A percentile compares a stretch with the other conserved stretches of the same genome.
These are phyloP conservation scores for Kwoniella sp. DNA, from an alignment of 768 basidiomycete genomes.

Conservation along the genomic window DNA sequence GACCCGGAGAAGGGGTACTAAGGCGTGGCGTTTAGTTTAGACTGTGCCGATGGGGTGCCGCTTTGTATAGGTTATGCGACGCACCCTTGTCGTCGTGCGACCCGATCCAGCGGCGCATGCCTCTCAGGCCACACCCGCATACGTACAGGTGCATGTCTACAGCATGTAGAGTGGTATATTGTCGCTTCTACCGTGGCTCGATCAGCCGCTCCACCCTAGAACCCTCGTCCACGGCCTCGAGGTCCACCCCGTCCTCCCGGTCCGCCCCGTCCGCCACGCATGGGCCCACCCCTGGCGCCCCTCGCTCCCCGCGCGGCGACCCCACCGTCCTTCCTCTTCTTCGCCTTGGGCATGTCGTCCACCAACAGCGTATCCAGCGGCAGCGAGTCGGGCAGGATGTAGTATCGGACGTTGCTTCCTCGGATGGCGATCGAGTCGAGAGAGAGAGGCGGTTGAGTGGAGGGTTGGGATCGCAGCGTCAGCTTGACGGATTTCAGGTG, in stretches of 20 bases:
- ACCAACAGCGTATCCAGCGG: constrained; percentile 94
- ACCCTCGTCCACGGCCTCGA: constrained; percentile 58
- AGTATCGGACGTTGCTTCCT: constrained; percentile 95
- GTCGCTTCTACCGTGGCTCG: not conserved
- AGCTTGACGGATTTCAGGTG: constrained; percentile 97
- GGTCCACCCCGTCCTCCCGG: constrained; percentile 54
- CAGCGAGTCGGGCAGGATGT: constrained; percentile 92
- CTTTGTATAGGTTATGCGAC: too few relatives aligned
- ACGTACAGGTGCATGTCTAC: too few relatives aligned
- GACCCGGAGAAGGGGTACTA: constrained; percentile 46
- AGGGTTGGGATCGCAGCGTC: constrained; percentile 67
- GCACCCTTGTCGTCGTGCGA: too few relatives aligned
- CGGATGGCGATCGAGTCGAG: constrained; percentile 90
- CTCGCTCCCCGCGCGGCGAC: constrained; percentile 64
- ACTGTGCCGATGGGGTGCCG: too few relatives aligned
- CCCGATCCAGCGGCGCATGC: too few relatives aligned
- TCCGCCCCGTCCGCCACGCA: constrained; percentile 25
- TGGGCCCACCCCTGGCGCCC: constrained; percentile 55
- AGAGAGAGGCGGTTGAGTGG: constrained; percentile 56
- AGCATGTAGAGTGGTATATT: not conserved
- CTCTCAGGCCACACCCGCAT: too few relatives aligned
- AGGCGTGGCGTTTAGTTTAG: not conserved
- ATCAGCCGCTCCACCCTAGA: constrained; percentile 13
- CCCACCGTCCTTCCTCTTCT: constrained; percentile 74
- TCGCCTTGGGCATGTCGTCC: constrained; percentile 95